These are phyloP conservation scores for Coniochaeta prunicola DNA, from an alignment of 2,329 filamentous ascomycete genomes.

Conservation along the genomic window DNA sequence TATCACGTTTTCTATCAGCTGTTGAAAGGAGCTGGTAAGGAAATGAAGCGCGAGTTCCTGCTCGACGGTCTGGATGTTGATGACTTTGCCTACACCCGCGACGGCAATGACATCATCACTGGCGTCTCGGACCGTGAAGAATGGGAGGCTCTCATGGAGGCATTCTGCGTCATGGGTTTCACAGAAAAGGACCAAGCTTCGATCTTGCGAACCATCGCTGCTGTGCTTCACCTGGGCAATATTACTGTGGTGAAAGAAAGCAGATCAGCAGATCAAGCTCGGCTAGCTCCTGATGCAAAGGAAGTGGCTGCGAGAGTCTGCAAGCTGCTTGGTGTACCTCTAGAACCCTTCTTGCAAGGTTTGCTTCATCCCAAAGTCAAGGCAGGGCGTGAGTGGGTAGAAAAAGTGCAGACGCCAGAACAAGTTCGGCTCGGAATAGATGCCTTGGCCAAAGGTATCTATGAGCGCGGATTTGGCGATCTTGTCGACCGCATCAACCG, in stretches of 20 bases:
- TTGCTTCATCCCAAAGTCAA: slow-evolving; percentile 90
- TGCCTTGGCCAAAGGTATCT: slow-evolving; percentile 92
- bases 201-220: slow-evolving; percentile 81
- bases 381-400: slow-evolving; percentile 94
- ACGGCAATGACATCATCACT: slow-evolving; percentile 84
- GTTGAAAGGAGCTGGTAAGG: slow-evolving; percentile 69
- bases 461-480: slow-evolving; percentile 91
- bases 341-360: slow-evolving; percentile 81
- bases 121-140: slow-evolving; percentile 88
- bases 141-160: slow-evolving; percentile 85
- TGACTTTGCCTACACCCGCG: slow-evolving; percentile 85
- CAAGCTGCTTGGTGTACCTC: slow-evolving; percentile 71
- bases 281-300: slow-evolving; percentile 68
- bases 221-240: slow-evolving; percentile 89
- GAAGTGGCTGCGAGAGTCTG: slow-evolving; percentile 73
- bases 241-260: slow-evolving; percentile 86
- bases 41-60: slow-evolving; percentile 69
- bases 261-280: slow-evolving; percentile 81
- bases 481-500: slow-evolving; percentile 87
- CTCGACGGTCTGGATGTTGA: slow-evolving; percentile 69
- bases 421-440: slow-evolving; percentile 88
- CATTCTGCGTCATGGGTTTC: slow-evolving; percentile 92
- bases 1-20: slow-evolving; percentile 98
- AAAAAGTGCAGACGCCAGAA: slow-evolving; percentile 95
- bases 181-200: slow-evolving; percentile 73